Percentiles rank a stretch among this genome's conserved stretches.
Evolutionary conservation across 805 yeast genomes (phyloP).

Genomic region (Zygosaccharomyces bailii): DNA sequence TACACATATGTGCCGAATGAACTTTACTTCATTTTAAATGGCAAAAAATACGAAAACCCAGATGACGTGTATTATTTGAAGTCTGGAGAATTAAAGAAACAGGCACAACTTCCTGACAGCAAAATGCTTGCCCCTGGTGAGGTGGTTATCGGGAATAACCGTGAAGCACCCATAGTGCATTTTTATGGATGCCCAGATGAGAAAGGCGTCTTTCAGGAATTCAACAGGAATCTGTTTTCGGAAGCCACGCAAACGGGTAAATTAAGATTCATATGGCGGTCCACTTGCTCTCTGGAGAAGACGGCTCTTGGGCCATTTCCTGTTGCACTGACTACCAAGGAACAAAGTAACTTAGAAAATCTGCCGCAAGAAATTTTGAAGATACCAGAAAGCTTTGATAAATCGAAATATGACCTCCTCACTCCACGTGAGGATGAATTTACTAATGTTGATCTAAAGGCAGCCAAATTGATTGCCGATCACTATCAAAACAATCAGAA

Average conservation of each 20-base stretch:
- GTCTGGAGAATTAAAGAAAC: slow-evolving; percentile 40
- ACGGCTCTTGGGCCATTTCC: slow-evolving; percentile 33
- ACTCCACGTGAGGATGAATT: slow-evolving; percentile 27
- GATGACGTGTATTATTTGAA: slow-evolving; percentile 79
- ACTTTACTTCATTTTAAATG: slow-evolving; percentile 28
- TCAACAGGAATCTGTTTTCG: slow-evolving; percentile 56
- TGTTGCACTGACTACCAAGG: slow-evolving; percentile 24
- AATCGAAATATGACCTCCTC: slow-evolving; percentile 35
- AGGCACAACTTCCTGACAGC: slow-evolving; percentile 20
- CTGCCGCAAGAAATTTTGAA: slow-evolving; percentile 8
- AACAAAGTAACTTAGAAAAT: slow-evolving; percentile 38
- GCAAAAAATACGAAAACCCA: slow-evolving; percentile 50
- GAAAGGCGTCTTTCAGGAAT: slow-evolving; percentile 45
- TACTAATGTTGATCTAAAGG: slow-evolving; percentile 56
- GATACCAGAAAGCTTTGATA: slow-evolving; percentile 31
- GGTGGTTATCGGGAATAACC: slow-evolving; percentile 53
- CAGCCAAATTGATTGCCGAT: slow-evolving; percentile 51
- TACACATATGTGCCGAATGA: slow-evolving; percentile 3
- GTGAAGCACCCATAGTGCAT: slow-evolving; percentile 51
- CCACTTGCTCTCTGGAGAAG: slow-evolving; percentile 38
- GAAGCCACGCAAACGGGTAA: slow-evolving; percentile 57
- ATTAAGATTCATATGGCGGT: slow-evolving; percentile 72
- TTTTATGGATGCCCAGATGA: slow-evolving; percentile 62
- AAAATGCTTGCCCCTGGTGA: slow-evolving; percentile 47
- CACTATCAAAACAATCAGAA: slow-evolving; percentile 34